Conservation (phyloP, 2,329 filamentous ascomycete species). For the Huntiella savannae region DNA sequence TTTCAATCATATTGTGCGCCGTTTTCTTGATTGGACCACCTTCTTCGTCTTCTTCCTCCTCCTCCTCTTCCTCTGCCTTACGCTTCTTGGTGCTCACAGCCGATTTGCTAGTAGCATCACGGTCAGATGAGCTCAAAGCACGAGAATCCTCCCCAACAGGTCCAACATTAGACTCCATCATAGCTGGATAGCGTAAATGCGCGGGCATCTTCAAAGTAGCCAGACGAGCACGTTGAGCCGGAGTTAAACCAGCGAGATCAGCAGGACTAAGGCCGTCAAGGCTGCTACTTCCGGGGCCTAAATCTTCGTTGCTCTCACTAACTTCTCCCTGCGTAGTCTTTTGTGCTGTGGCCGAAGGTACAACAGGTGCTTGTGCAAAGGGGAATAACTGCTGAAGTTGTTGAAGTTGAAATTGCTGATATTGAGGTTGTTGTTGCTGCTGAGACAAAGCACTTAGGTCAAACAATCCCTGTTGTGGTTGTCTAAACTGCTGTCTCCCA, state of each 20-base stretch:
- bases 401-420: constrained; percentile 6
- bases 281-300: neutral
- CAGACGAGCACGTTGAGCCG: constrained; percentile 40
- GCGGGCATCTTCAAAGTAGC: constrained; percentile 44
- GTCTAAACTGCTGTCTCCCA: too few species aligned
- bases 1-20: constrained; percentile 96
- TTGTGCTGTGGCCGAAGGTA: constrained; percentile 3
- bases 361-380: constrained; percentile 1
- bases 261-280: constrained; percentile 7
- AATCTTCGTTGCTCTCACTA: neutral
- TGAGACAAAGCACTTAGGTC: constrained; percentile 7
- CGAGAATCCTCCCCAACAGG: constrained; percentile 28
- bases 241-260: constrained; percentile 25
- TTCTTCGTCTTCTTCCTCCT: constrained; percentile 38
- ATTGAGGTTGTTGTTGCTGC: constrained; percentile 6
- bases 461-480: constrained; percentile 3
- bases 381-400: constrained; percentile 10
- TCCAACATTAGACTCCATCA: constrained; percentile 29
- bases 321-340: neutral
- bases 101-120: constrained; percentile 21
- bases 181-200: constrained; percentile 34
- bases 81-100: constrained; percentile 40
- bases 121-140: constrained; percentile 40
- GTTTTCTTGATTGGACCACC: constrained; percentile 57
- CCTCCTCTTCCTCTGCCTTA: constrained; percentile 46